phyloP scores from a whole-genome alignment of 2,329 filamentous ascomycete genomes.

The Phaeosphaeriaceae sp. region DNA sequence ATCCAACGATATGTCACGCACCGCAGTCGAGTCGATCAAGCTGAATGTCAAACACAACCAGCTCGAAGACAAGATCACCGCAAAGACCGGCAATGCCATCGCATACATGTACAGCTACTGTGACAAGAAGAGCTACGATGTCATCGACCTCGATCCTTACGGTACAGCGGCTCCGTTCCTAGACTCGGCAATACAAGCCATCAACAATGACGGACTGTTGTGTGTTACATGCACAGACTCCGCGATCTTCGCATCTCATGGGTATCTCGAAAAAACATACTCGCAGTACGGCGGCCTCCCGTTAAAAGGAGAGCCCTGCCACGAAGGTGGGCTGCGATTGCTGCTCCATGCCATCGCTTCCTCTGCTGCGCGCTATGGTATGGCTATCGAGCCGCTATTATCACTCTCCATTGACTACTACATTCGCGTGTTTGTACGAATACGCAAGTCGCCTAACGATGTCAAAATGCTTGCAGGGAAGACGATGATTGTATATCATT shows the following conservation, averaged over 20 bases:
- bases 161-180: constrained; percentile 92
- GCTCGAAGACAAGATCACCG: constrained; percentile 72
- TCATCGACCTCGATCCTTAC: constrained; percentile 96
- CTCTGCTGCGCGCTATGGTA: constrained; percentile 82
- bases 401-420: constrained; percentile 98
- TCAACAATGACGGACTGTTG: constrained; percentile 86
- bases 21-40: constrained; percentile 80
- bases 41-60: constrained; percentile 86
- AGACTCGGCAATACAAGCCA: constrained; percentile 85
- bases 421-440: constrained; percentile 82
- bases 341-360: constrained; percentile 83
- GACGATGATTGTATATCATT: constrained; percentile 92
- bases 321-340: constrained; percentile 87
- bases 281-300: constrained; percentile 92
- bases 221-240: constrained; percentile 98
- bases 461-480: constrained; percentile 92
- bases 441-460: constrained; percentile 79
- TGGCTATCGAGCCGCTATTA: constrained; percentile 87
- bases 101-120: constrained; percentile 86
- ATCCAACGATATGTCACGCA: constrained; percentile 85
- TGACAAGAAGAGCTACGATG: constrained; percentile 73
- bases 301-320: constrained; percentile 81
- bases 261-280: constrained; percentile 93
- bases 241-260: constrained; percentile 90
- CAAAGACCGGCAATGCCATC: constrained; percentile 82